Conservation (phyloP, 2,329 filamentous ascomycete genomes). For the Ilyonectria mors-panacis region DNA sequence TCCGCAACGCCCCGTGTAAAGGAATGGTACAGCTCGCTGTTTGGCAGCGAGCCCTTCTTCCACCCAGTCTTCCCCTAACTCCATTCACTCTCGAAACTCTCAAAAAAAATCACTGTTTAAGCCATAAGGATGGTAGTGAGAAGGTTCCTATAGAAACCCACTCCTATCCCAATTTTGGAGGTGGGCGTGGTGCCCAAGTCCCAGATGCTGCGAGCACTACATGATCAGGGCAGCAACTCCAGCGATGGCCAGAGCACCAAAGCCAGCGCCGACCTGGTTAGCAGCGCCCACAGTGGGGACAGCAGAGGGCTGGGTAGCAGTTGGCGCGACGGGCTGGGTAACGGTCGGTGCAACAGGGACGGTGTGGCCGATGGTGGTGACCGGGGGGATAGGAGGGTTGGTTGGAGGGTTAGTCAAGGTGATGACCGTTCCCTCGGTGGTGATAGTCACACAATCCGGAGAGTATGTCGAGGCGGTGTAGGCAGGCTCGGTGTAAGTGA, state of each 20-base stretch:
- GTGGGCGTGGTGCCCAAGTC: background rate
- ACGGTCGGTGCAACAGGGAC: constrained; percentile 28
- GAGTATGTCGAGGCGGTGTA: constrained; percentile 16
- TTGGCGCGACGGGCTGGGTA: constrained; percentile 29
- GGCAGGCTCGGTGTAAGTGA: constrained; percentile 50
- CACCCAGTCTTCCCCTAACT: background rate
- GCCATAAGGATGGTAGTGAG: constrained; percentile 2
- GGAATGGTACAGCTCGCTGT: background rate
- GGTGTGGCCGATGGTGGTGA: constrained; percentile 3
- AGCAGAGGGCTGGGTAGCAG: constrained; percentile 36
- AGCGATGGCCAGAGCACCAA: constrained; percentile 57
- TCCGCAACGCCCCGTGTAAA: constrained; percentile 1
- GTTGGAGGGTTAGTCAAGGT: constrained; percentile 24
- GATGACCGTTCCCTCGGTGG: constrained; percentile 2
- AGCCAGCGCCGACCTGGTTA: constrained; percentile 53
- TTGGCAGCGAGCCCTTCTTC: background rate
- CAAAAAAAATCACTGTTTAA: background rate
- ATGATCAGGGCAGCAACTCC: constrained; percentile 57
- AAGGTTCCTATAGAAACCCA: background rate
- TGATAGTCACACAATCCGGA: constrained; percentile 19
- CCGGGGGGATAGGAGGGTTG: constrained; percentile 22
- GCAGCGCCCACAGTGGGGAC: constrained; percentile 57
- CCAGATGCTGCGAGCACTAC: constrained; percentile 40
- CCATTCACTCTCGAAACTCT: background rate
- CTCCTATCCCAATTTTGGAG: background rate